phyloP scores from a whole-genome alignment of 1,139 yeast genomes.

The Trichomonascaceae sp. region DNA sequence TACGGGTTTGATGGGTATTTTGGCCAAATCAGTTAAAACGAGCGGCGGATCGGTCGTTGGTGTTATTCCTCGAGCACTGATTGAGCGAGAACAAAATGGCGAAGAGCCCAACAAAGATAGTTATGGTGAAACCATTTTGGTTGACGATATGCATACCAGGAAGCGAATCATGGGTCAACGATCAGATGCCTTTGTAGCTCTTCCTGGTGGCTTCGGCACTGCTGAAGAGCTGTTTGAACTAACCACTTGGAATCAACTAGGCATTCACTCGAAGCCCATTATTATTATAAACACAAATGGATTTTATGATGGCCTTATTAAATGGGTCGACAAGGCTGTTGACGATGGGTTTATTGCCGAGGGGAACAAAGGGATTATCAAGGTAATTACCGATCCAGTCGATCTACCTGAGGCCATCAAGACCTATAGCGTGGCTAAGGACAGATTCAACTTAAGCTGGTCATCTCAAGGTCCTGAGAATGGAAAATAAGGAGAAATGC shows the following conservation, averaged over 20 bases:
- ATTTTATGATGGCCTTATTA: conserved; percentile 65
- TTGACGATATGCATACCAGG: conserved; percentile 85
- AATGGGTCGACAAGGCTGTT: conserved; percentile 37
- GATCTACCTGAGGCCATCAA: conserved; percentile 48
- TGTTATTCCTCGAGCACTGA: conserved; percentile 76
- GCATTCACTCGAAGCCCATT: conserved; percentile 77
- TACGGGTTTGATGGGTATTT: conserved; percentile 70
- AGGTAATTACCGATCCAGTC: conserved; percentile 58
- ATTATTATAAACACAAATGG: conserved; percentile 74
- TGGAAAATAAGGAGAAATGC: conserved; percentile 28
- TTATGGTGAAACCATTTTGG: conserved; percentile 76
- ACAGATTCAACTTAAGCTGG: conserved; percentile 74
- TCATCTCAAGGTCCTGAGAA: conserved; percentile 35
- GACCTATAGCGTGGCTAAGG: conserved; percentile 61
- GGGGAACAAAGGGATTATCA: conserved; percentile 61
- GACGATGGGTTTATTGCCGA: conserved; percentile 61
- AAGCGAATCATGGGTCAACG: conserved; percentile 82
- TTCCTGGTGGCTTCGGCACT: conserved; percentile 93
- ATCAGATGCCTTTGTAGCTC: conserved; percentile 80
- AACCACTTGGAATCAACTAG: conserved; percentile 85
- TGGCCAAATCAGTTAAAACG: conserved; percentile 66
- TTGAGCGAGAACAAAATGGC: conserved; percentile 60
- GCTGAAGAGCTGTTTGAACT: conserved; percentile 86
- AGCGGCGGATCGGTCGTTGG: conserved; percentile 78
- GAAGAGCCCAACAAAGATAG: conserved; percentile 48